A percentile compares a stretch with the other conserved stretches of the same genome.
Evolutionary conservation across 2,329 filamentous ascomycete species (phyloP).

Genomic region (Aspergillus quadrilineatus): DNA sequence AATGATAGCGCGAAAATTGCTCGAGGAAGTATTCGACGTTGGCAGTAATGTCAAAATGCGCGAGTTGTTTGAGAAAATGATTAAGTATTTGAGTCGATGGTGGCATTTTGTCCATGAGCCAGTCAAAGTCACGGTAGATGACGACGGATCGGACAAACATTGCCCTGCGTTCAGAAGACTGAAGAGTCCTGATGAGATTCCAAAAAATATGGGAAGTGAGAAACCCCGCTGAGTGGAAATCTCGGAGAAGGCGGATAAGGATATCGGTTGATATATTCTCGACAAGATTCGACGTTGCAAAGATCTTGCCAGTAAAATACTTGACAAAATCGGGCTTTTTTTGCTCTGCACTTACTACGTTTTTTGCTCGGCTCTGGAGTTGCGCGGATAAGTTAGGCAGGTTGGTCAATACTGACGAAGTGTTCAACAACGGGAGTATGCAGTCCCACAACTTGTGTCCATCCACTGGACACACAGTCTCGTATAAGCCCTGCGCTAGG

Average conservation of each 20-base stretch:
- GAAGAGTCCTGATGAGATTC: constrained; percentile 30
- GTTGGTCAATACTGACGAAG: constrained; percentile 20
- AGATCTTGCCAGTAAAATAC: constrained; percentile 28
- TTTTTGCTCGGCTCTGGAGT: constrained; percentile 10
- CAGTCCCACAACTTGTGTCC: constrained; percentile 13
- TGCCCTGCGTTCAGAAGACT: constrained; percentile 27
- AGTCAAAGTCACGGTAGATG: constrained; percentile 44
- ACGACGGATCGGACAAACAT: constrained; percentile 34
- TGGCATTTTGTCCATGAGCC: constrained; percentile 26
- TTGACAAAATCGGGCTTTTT: constrained; percentile 17
- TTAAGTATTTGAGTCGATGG: constrained; percentile 25
- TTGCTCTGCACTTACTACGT: background rate
- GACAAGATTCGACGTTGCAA: constrained; percentile 27
- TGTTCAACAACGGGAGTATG: constrained; percentile 16
- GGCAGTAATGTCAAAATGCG: constrained; percentile 32
- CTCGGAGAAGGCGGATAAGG: constrained; percentile 31
- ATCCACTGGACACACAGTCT: constrained; percentile 10
- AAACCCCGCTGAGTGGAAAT: constrained; percentile 25
- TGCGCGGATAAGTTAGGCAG: constrained; percentile 26
- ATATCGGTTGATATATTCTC: constrained; percentile 29
- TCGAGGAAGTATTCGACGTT: constrained; percentile 43
- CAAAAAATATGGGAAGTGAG: constrained; percentile 29
- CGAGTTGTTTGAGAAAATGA: constrained; percentile 28
- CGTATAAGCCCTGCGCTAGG: constrained; percentile 31
- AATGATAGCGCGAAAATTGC: constrained; percentile 38